phyloP scores from a whole-genome alignment of 345 rosid species.

The Durio zibethinus region DNA sequence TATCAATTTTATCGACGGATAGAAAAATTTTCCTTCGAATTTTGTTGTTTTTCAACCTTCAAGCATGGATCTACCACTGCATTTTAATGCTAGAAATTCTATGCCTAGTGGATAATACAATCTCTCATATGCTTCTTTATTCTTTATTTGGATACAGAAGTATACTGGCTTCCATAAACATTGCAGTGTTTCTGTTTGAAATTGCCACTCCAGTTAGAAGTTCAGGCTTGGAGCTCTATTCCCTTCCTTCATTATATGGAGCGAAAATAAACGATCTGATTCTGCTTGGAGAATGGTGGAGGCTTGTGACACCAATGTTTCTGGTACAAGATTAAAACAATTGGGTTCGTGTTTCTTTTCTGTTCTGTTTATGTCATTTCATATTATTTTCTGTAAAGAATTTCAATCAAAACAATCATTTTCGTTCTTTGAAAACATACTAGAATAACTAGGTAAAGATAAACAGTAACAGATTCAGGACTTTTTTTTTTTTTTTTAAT shows the following conservation, averaged over 20 bases:
- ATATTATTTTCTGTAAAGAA: neutral
- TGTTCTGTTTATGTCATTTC: slow-evolving; percentile 23
- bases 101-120: neutral
- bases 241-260: slow-evolving; percentile 74
- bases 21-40: too few relatives aligned
- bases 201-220: slow-evolving; percentile 69
- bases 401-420: neutral
- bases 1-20: too few relatives aligned
- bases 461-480: too few relatives aligned
- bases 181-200: slow-evolving; percentile 80
- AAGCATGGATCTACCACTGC: too few relatives aligned
- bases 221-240: slow-evolving; percentile 57
- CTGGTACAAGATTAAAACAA: slow-evolving; percentile 89
- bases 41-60: too few relatives aligned
- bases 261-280: slow-evolving; percentile 86
- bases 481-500: too few relatives aligned
- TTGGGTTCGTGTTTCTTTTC: slow-evolving; percentile 75
- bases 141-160: slow-evolving; percentile 47
- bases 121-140: neutral
- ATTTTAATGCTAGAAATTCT: neutral
- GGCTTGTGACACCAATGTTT: slow-evolving; percentile 95
- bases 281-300: slow-evolving; percentile 95
- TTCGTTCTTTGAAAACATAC: neutral
- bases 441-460: neutral
- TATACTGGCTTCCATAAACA: slow-evolving; percentile 62